A percentile compares a stretch with the other conserved stretches of the same genome.
Conservation (phyloP, 495 filamentous ascomycete genomes). For the Tuber umbilicatum region DNA sequence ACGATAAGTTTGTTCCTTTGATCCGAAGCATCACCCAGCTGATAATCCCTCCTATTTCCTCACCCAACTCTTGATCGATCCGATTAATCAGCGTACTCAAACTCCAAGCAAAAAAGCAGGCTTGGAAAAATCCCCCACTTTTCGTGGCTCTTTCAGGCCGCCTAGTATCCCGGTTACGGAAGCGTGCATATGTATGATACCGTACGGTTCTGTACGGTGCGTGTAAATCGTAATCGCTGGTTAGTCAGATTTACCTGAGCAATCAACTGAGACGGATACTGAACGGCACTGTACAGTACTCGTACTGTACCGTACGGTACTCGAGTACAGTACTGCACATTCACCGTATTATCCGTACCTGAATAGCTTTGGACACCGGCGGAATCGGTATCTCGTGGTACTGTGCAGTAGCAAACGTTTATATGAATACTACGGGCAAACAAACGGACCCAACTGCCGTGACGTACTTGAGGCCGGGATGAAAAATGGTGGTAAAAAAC, state of each 20-base stretch:
- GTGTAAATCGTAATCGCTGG: background rate
- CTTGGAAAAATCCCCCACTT: background rate
- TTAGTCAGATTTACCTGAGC: background rate
- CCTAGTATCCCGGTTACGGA: constrained; percentile 1
- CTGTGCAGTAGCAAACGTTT: background rate
- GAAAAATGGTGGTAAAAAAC: background rate
- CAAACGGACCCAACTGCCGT: background rate
- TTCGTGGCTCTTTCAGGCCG: background rate
- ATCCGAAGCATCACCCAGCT: background rate
- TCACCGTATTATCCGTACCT: background rate
- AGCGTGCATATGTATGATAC: constrained; percentile 7
- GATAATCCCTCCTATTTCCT: background rate
- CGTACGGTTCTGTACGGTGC: background rate
- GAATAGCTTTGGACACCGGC: background rate
- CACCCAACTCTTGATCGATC: background rate
- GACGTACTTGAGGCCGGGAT: background rate
- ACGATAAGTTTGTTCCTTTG: background rate
- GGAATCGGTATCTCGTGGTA: background rate
- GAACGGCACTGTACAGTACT: background rate
- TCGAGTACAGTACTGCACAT: background rate
- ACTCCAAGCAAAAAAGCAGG: background rate
- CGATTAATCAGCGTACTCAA: background rate
- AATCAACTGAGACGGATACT: background rate
- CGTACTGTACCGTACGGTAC: background rate
- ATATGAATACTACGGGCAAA: background rate